Base-by-base conservation (phyloP, 805 yeast species). In the Starmerella scarabaei region DNA sequence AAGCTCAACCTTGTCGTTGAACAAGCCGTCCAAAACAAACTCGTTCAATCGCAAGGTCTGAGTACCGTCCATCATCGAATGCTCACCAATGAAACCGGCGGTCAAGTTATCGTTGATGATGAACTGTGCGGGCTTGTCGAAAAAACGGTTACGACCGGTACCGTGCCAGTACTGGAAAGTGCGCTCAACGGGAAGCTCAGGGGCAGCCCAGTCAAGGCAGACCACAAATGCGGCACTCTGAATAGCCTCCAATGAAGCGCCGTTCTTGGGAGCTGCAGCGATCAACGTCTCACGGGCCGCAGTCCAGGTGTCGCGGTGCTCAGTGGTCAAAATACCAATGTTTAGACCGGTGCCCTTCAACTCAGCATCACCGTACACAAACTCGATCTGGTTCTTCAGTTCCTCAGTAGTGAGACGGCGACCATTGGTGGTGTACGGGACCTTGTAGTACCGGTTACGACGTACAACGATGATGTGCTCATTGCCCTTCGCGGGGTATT, bases 51-150 rank as follows among this genome's bases (percentile, higher is more conserved):
- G 76, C 54, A 83, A 74, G 23, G 94, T 88, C 56, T 96, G 94
- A 8, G 95, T 83, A 47, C 97, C 98, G 61, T 88, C 98, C 97
- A 88, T 88, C 67, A 75, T 80, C 18, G 96, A 84, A 66, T 88
- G 98, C 66, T 88, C 98, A 47, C 94, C 96, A 56, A 85, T 63
- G 65, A 86, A 88, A 1, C 96, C 97, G 6, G 95, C 82, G 47
- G 75, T 69, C 44, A 91, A 94, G 60, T 84, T 85, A 47, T 73
- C 77, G 44, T 80, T 66, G 40, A 88, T 75, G 51, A 85, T 71
- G 59, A 83, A 77, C 66, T 88, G 91, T 44, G 81, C 65, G 3
- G 95, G 88, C 67, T 88, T 88, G 67, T 88, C 97, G 60, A 72
- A 88, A 67, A 71, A 88, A 54, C 98, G 71, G 68, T 91, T 88